Evolutionary conservation across 176 grass and related monocot genomes (phyloP), one percentile per base, ranked within the genome.

Genomic region (Aechmea fasciata): DNA sequence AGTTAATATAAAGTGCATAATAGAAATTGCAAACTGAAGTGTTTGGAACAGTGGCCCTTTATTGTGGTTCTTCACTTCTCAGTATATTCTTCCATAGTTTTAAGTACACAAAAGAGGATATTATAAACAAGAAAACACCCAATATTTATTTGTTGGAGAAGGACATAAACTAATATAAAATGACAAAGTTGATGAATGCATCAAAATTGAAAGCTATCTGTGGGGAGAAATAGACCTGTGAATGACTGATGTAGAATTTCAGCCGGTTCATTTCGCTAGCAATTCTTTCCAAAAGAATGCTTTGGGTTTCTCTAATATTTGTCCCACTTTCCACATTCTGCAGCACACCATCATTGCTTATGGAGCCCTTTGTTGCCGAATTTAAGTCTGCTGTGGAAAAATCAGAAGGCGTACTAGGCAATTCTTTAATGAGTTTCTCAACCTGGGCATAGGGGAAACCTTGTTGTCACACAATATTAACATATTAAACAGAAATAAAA

Each of bases 221-320:
- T 52, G 51, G 50, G 67, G 50, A 57, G 64, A 73, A 50, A 80
- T 76, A 50, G 79, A 93, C 94, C 94, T 93, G 78, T 63, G 90
- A 82, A 18, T 93, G 80, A 63, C 87, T 92, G 62, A 87, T 93
- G 66, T 87, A 90, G 85, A 99, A 99, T 75, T 99, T 99, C 19
- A 99, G 85, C 51, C 94, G 71, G 72, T 93, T 99, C 90, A 99
- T 99, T 80, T 99, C 90, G 0, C 94, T 99, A 1, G 94, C 94
- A 0, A 99, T 99, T 74, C 94, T 90, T 93, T 99, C 94, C 74
- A 99, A 70, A 24, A 99, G 82, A 82, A 99, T 85, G 71, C 94
- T 99, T 55, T 99, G 94, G 41, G 85, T 92, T 73, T 90, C 90
- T 82, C 82, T 87, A 59, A 78, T 50, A 83, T 79, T 84, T 69